Evolutionary conservation across 441 rosid genomes (phyloP).

Genomic region (Euphorbia corollata): DNA sequence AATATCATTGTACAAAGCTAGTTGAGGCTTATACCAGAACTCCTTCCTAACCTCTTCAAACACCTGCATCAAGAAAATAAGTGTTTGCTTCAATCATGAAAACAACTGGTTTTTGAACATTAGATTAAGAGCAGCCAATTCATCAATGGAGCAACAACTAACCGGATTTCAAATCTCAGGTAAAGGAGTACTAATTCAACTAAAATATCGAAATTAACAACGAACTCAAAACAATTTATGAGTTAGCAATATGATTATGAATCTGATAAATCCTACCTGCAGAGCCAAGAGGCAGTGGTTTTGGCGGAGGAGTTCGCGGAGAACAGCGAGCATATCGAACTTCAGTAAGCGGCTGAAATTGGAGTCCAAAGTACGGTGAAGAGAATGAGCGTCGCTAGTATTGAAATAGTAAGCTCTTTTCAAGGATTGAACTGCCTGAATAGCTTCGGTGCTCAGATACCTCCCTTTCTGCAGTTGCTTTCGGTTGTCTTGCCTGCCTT

Average conservation of each 20-base stretch:
- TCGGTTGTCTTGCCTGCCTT: slow-evolving; percentile 30
- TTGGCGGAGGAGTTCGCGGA: too few species aligned
- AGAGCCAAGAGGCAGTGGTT: slow-evolving; percentile 44
- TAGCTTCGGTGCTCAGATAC: slow-evolving; percentile 80
- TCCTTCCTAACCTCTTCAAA: too few species aligned
- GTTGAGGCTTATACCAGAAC: too few species aligned
- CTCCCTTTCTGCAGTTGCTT: slow-evolving; percentile 73
- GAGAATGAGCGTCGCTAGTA: slow-evolving; percentile 13
- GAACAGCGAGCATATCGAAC: slow-evolving; percentile 68
- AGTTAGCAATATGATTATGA: neutral
- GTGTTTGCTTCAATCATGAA: too few species aligned
- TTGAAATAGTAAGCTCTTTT: slow-evolving; percentile 46
- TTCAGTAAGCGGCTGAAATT: slow-evolving; percentile 67
- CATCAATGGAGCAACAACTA: too few species aligned
- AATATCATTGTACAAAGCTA: too few species aligned
- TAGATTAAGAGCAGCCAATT: too few species aligned
- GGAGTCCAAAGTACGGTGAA: slow-evolving; percentile 37
- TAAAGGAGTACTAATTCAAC: neutral
- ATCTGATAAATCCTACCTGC: slow-evolving; percentile 30
- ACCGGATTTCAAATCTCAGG: slow-evolving; percentile 24
- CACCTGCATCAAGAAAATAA: too few species aligned
- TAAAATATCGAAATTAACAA: neutral
- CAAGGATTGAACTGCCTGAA: slow-evolving; percentile 64
- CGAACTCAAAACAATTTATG: neutral
- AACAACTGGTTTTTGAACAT: too few species aligned